Percentiles rank a stretch among this genome's conserved stretches.
These are phyloP conservation scores for Plasmodium fragile DNA, from an alignment of 169 alveolate species.

Conservation along the genomic window DNA sequence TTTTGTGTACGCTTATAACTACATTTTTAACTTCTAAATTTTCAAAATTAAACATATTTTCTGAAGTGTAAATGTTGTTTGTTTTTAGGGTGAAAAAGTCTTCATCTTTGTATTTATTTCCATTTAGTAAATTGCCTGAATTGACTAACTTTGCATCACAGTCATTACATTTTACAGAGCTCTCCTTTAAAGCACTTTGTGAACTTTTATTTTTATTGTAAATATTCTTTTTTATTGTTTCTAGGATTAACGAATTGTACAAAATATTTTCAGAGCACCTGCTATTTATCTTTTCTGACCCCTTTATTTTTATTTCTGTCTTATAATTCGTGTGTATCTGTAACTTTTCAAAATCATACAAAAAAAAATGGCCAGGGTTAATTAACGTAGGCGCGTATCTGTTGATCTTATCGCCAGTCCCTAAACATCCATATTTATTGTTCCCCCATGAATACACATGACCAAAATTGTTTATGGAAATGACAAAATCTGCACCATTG, in stretches of 20 bases:
- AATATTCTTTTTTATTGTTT: constrained; percentile 55
- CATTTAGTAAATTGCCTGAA: constrained; percentile 19
- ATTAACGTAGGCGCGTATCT: constrained; percentile 66
- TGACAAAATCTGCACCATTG: constrained; percentile 66
- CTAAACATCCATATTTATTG: constrained; percentile 71
- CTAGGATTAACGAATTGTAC: constrained; percentile 54
- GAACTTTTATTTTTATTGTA: constrained; percentile 38
- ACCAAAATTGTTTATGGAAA: constrained; percentile 70
- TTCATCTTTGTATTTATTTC: constrained; percentile 61
- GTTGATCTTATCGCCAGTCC: constrained; percentile 67
- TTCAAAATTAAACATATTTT: constrained; percentile 66
- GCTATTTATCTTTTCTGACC: constrained; percentile 28
- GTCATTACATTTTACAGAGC: constrained; percentile 35
- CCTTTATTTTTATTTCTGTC: constrained; percentile 57
- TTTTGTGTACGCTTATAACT: constrained; percentile 67
- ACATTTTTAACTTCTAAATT: constrained; percentile 59
- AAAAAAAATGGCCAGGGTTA: constrained; percentile 72
- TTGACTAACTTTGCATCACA: constrained; percentile 19
- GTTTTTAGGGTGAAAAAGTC: constrained; percentile 57
- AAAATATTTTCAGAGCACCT: constrained; percentile 53
- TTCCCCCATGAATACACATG: constrained; percentile 75
- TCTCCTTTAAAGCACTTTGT: constrained; percentile 37
- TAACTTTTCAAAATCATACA: constrained; percentile 69
- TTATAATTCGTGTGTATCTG: constrained; percentile 69
- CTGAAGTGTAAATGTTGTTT: constrained; percentile 54